Base-by-base conservation (phyloP, 305 asterid species). In the Withania somnifera region DNA sequence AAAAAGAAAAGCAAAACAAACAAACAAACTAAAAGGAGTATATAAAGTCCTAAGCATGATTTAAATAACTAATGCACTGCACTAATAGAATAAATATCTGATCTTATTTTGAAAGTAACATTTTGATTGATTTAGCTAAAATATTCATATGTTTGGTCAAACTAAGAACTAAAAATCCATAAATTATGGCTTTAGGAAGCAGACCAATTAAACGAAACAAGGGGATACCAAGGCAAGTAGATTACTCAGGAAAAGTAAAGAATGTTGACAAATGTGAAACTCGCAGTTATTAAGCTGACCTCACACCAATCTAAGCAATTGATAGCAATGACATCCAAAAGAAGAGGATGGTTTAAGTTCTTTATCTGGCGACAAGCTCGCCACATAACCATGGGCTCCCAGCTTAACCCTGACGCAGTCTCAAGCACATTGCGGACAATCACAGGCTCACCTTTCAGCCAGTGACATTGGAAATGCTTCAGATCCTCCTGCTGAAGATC, bases 361-460 rank as follows among this genome's bases (percentile, higher is more conserved):
- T 83, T 89, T 52, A 85, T 82, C 82, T 91, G 94, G 45, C 96
- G 90, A 75, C 87, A 85, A 38, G 97, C 97, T 77, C 97, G 93
- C 96, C 95, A 90, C 97, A 93, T 91, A 73, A 93, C 97, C 97
- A 90, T 91, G 34, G 97, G 97, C 60, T 93, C 97, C 97, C 97
- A 93, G 84, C 97, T 93, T 86, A 91, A 80, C 45, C 97, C 97
- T 66, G 79, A 79, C 2, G 93, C 87, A 50, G 90, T 89, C 78
- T 80, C 92, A 77, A 91, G 92, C 82, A 90, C 94, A 84, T 91
- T 81, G 56, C 89, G 87, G 22, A 93, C 95, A 42, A 93, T 87
- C 28, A 91, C 91, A 17, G 97, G 97, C 78, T 93, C 93, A 3
- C 95, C 92, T 82, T 83, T 91, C 13, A 77, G 75, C 97, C 97